Evolutionary conservation across 495 filamentous ascomycete species (phyloP).

Genomic region (Lepidopterella palustris): DNA sequence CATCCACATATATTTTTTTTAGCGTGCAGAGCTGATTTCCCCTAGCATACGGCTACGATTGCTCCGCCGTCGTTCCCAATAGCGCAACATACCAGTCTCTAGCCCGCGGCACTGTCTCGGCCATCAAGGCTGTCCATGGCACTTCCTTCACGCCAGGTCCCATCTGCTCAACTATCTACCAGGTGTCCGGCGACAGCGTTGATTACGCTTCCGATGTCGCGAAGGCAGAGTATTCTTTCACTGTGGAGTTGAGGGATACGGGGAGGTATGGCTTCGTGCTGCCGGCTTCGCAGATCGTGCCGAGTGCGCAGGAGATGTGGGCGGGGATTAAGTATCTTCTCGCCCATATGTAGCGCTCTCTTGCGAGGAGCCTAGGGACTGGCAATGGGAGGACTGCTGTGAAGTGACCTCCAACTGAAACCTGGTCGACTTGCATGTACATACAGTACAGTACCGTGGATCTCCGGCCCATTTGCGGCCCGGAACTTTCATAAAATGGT

Average conservation of each 20-base stretch:
- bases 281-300: constrained; percentile 50
- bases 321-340: constrained; percentile 50
- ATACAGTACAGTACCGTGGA: no score
- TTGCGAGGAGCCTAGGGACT: no score
- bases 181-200: constrained; percentile 47
- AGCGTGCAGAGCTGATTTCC: no score
- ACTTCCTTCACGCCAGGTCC: constrained; percentile 44
- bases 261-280: constrained; percentile 50
- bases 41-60: constrained; percentile 43
- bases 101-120: constrained; percentile 28
- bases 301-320: constrained; percentile 47
- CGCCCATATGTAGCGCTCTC: constrained; percentile 41
- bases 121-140: constrained; percentile 43
- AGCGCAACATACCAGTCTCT: constrained; percentile 34
- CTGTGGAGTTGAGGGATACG: constrained; percentile 49
- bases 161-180: constrained; percentile 54
- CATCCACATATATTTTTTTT: no score
- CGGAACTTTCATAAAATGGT: no score
- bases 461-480: no score
- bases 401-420: no score
- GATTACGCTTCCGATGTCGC: constrained; percentile 51
- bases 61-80: constrained; percentile 41
- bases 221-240: constrained; percentile 49
- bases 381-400: no score
- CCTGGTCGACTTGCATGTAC: no score